Conservation (phyloP, 306 rosid species). For the Crataegus laevigata region DNA sequence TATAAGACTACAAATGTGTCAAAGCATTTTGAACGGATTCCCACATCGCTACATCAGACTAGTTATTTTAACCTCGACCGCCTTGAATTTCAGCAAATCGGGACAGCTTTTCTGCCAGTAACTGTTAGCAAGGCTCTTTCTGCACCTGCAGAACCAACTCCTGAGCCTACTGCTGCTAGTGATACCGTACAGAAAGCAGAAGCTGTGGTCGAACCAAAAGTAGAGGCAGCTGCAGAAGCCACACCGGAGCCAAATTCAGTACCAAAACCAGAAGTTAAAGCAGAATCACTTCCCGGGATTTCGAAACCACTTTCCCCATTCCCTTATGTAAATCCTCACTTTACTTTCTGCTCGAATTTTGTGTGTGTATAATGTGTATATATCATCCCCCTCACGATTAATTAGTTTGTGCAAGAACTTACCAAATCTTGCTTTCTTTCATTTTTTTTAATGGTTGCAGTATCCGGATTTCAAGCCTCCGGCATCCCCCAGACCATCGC, state of each 20-base stretch:
- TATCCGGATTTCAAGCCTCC: constrained; percentile 99
- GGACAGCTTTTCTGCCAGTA: constrained; percentile 72
- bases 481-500: constrained; percentile 84
- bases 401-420: background rate
- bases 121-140: constrained; percentile 63
- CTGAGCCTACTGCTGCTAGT: constrained; percentile 37
- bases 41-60: background rate
- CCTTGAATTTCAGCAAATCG: constrained; percentile 59
- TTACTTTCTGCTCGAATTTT: constrained; percentile 7
- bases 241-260: constrained; percentile 53
- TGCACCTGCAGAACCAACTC: constrained; percentile 34
- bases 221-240: constrained; percentile 34
- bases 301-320: constrained; percentile 78
- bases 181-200: constrained; percentile 41
- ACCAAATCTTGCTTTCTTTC: background rate
- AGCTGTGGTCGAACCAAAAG: constrained; percentile 12
- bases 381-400: background rate
- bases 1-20: constrained; percentile 1
- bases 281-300: constrained; percentile 44
- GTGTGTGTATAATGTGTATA: background rate
- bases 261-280: constrained; percentile 51
- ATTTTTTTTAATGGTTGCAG: constrained; percentile 34
- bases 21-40: background rate
- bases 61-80: constrained; percentile 1
- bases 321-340: constrained; percentile 48